Evolutionary conservation across 139 green algal species (phyloP).

Genomic region (Trebouxia sp.): DNA sequence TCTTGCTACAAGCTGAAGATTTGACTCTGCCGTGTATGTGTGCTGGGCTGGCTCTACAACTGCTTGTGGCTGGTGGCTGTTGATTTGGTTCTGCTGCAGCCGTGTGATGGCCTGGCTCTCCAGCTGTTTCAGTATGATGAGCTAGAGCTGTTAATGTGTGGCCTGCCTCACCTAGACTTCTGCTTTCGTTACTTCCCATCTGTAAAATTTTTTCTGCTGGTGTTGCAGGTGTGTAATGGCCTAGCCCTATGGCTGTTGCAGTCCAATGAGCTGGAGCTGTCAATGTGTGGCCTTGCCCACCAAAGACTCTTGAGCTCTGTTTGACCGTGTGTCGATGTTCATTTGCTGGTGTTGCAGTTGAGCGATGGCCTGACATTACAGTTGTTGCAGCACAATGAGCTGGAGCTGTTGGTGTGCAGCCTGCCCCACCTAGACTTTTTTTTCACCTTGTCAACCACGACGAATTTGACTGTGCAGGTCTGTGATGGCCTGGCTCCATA

Average conservation of each 20-base stretch:
- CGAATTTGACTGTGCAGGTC: constrained; percentile 45
- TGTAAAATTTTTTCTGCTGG: too few relatives aligned
- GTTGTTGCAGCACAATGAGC: constrained; percentile 70
- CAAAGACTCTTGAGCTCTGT: constrained; percentile 74
- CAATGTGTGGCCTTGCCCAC: constrained; percentile 74
- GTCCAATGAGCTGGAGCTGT: constrained; percentile 76
- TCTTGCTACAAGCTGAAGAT: too few relatives aligned
- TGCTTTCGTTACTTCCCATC: too few relatives aligned
- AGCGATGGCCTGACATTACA: constrained; percentile 55
- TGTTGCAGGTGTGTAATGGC: constrained; percentile 58
- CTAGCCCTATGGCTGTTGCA: constrained; percentile 61
- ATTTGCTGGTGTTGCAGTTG: constrained; percentile 42
- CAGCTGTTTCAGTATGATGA: constrained; percentile 68
- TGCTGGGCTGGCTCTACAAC: too few relatives aligned
- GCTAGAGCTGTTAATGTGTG: constrained; percentile 83
- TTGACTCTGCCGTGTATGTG: too few relatives aligned
- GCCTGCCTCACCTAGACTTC: constrained; percentile 82
- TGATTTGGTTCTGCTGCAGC: too few relatives aligned
- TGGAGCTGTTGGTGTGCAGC: constrained; percentile 83
- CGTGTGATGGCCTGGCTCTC: too few relatives aligned
- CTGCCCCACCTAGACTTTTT: constrained; percentile 81
- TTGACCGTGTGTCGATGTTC: neutral
- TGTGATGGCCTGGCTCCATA: constrained; percentile 54
- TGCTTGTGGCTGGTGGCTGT: too few relatives aligned
- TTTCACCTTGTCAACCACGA: too few relatives aligned